These are phyloP conservation scores for Xylaria grammica DNA, from an alignment of 495 filamentous ascomycete species.

Conservation along the genomic window DNA sequence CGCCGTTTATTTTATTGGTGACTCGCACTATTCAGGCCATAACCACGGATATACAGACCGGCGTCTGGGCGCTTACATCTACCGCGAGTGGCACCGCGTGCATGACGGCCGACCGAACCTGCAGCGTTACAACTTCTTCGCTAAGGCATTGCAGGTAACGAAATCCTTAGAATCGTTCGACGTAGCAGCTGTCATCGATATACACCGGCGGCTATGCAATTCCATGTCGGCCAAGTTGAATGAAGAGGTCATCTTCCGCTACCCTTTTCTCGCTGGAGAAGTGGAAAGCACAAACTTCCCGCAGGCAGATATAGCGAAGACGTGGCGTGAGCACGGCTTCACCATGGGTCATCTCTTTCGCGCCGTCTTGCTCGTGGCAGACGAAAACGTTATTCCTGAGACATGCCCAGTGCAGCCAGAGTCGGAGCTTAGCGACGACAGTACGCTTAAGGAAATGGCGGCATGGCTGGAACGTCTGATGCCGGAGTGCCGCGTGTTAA, in stretches of 20 bases:
- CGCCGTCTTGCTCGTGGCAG: conserved; percentile 29
- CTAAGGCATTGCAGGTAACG: conserved; percentile 26
- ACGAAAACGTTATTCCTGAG: conserved; percentile 29
- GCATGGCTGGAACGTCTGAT: conserved; percentile 30
- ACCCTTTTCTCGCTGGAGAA: conserved; percentile 16
- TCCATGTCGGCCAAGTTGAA: conserved; percentile 20
- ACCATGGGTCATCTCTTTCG: conserved; percentile 28
- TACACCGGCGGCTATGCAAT: conserved; percentile 19
- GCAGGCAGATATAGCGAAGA: conserved; percentile 22
- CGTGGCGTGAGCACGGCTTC: conserved; percentile 31
- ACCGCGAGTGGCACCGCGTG: conserved; percentile 26
- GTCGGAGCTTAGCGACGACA: conserved; percentile 15
- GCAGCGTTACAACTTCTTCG: conserved; percentile 29
- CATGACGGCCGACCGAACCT: conserved; percentile 29
- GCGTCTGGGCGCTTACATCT: conserved; percentile 29
- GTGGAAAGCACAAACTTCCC: conserved; percentile 21
- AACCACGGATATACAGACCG: conserved; percentile 26
- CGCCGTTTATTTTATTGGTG: conserved; percentile 29
- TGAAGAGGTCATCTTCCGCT: conserved; percentile 20
- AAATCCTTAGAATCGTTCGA: conserved; percentile 20
- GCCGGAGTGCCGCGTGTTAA: conserved; percentile 30
- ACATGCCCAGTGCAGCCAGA: conserved; percentile 26
- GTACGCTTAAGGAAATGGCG: conserved; percentile 11
- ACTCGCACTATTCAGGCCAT: conserved; percentile 19
- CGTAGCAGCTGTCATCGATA: conserved; percentile 26